Evolutionary conservation across 306 rosid species (phyloP).

Genomic region (Alnus glutinosa): DNA sequence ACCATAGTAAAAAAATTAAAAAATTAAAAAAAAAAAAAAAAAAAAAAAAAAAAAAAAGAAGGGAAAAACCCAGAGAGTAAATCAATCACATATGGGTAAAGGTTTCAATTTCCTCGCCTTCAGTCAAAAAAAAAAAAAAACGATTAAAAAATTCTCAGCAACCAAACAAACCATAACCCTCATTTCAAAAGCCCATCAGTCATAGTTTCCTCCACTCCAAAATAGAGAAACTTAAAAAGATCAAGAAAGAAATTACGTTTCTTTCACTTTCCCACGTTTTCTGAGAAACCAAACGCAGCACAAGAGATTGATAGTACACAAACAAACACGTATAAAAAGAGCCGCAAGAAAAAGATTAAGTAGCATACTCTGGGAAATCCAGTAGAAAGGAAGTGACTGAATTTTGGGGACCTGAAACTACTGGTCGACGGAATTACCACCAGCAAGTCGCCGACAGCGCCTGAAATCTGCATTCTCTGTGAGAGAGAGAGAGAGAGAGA

Average conservation of each 20-base stretch:
- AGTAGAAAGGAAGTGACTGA: slow-evolving; percentile 48
- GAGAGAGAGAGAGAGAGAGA: neutral
- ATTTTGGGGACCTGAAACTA: slow-evolving; percentile 51
- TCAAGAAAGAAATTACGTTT: neutral
- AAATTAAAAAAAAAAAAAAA: too few species aligned
- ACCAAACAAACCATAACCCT: slow-evolving; percentile 11
- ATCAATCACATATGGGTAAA: neutral
- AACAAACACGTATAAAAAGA: neutral
- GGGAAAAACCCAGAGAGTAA: neutral
- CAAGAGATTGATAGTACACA: neutral
- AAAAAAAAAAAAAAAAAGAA: too few species aligned
- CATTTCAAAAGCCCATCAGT: neutral
- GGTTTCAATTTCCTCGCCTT: neutral
- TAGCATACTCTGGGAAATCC: slow-evolving; percentile 64
- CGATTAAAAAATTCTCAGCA: neutral
- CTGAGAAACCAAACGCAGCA: neutral
- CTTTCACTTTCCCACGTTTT: neutral
- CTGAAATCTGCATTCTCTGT: slow-evolving; percentile 64
- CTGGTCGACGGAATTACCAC: slow-evolving; percentile 61
- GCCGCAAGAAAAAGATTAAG: neutral
- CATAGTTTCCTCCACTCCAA: neutral
- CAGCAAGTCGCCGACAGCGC: slow-evolving; percentile 64
- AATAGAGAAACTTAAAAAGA: neutral
- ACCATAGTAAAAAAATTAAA: too few species aligned
- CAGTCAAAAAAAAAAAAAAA: neutral